Percentiles rank a stretch among this genome's conserved stretches.
Conservation (phyloP, 2,329 filamentous ascomycete species). For the Boeremia exigua region DNA sequence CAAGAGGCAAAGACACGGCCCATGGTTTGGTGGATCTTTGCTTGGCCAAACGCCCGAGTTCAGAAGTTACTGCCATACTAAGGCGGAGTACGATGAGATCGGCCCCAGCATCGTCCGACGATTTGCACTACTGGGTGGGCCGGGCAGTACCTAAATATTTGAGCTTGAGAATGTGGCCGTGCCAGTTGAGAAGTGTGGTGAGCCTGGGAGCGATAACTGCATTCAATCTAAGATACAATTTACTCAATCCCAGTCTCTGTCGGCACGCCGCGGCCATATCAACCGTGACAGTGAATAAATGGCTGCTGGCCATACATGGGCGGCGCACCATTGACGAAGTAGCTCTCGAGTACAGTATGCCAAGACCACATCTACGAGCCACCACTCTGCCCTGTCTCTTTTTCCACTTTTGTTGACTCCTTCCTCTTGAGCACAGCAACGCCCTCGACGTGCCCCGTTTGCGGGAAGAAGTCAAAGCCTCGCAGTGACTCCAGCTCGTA, state of each 20-base stretch:
- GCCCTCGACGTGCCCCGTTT: slow-evolving; percentile 73
- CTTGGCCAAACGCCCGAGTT: slow-evolving; percentile 98
- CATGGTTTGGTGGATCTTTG: slow-evolving; percentile 97
- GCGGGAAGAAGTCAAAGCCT: slow-evolving; percentile 97
- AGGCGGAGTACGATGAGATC: slow-evolving; percentile 81
- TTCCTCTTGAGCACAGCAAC: slow-evolving; percentile 64
- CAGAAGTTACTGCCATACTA: slow-evolving; percentile 94
- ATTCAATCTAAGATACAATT: slow-evolving; percentile 19
- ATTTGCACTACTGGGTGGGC: slow-evolving; percentile 91
- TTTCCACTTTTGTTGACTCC: slow-evolving; percentile 10
- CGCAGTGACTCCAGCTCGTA: slow-evolving; percentile 91
- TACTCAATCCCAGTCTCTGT: no score
- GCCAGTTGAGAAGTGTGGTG: slow-evolving; percentile 10
- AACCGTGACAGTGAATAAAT: no score
- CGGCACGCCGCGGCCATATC: no score
- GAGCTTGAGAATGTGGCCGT: neutral
- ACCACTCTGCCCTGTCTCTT: no score
- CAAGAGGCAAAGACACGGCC: slow-evolving; percentile 95
- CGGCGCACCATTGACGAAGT: no score
- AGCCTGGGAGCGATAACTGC: slow-evolving; percentile 24
- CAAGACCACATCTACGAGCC: no score
- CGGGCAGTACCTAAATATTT: slow-evolving; percentile 72
- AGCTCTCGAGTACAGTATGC: no score
- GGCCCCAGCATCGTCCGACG: slow-evolving; percentile 93
- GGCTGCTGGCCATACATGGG: no score